Conservation (phyloP, 495 filamentous ascomycete genomes). For the Tuber indicum region DNA sequence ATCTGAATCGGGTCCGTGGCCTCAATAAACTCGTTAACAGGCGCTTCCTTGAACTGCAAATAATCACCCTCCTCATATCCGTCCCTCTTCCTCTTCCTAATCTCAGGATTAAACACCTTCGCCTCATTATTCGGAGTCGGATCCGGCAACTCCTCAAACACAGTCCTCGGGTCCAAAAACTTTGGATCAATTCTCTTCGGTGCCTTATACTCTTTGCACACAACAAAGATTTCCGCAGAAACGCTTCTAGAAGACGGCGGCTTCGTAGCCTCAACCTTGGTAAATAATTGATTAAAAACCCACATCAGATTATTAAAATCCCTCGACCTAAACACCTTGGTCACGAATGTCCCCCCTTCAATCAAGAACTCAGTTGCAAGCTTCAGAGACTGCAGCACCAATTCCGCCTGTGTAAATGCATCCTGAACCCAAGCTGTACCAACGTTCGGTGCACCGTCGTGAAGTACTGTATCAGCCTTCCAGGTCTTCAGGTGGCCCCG, state of each 20-base stretch:
- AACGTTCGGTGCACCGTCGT: constrained; percentile 97
- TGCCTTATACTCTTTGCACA: constrained; percentile 88
- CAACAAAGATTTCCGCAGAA: constrained; percentile 96
- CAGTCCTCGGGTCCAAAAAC: constrained; percentile 81
- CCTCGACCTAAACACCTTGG: constrained; percentile 96
- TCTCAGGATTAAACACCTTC: constrained; percentile 93
- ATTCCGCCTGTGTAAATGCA: constrained; percentile 93
- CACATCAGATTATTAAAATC: constrained; percentile 94
- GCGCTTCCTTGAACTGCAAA: constrained; percentile 79
- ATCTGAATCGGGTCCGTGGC: constrained; percentile 94
- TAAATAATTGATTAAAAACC: constrained; percentile 96
- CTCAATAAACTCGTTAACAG: constrained; percentile 89
- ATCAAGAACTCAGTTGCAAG: constrained; percentile 88
- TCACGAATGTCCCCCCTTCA: constrained; percentile 90
- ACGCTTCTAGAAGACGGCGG: constrained; percentile 93
- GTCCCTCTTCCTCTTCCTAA: constrained; percentile 92
- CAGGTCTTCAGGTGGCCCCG: constrained; percentile 86
- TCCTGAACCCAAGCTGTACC: constrained; percentile 98
- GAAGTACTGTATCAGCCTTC: constrained; percentile 96
- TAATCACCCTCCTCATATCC: constrained; percentile 97
- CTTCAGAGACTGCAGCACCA: constrained; percentile 86
- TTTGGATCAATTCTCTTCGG: constrained; percentile 88
- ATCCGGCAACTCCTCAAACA: constrained; percentile 89
- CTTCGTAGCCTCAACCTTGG: constrained; percentile 91
- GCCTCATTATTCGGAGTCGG: constrained; percentile 93